Base-by-base conservation (phyloP, 495 filamentous ascomycete species). In the Zalerion maritima region DNA sequence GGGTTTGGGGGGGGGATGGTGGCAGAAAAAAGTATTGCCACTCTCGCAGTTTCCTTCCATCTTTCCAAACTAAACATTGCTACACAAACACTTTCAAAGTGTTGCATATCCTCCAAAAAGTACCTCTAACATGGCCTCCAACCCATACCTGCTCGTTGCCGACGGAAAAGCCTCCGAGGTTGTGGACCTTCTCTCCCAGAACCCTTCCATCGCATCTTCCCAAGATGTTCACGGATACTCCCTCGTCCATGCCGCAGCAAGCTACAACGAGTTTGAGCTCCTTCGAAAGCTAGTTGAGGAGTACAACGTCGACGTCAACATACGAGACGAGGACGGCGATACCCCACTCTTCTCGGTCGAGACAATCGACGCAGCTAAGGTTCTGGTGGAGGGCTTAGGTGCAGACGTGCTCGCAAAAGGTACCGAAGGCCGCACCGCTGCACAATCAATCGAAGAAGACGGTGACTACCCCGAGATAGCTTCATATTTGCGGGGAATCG, bases 161-260 rank as follows among this genome's bases (percentile, higher is more conserved):
- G 81, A 87, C 47, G 75, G 78, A 40, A 72, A 74, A 18, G 50
- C 65, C 9, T 58, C 60, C 6, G 6, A 31, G 12, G 62, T 89
- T 13, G 55, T 84, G 25, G 55, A 67, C 14, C 68, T 83, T 24
- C 69, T 92, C 26, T 67, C 62, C 26, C 56, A 68, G 21, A 66
- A 83, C 42, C 71, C 78, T 22, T 50, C 66, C 6, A 57, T 80
- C 31, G 82, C 81, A 10, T 64, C 72, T 5, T 45, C 54, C 16
- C 80, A 83, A 44, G 83, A 92, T 50, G 68, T 76, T 35, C 73
- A 83, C 37, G 83, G 83, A 36, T 94, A 97, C 58, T 91, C 86
- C 10, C 68, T 94, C 13, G 57, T 96, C 13, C 89, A 97, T 51
- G 91, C 89, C 14, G 81, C 87, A 5, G 71, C 78, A 18, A 94